Evolutionary conservation across 495 filamentous ascomycete species (phyloP), one percentile per base, ranked within the genome.

Genomic region (Chaetomium fimeti): DNA sequence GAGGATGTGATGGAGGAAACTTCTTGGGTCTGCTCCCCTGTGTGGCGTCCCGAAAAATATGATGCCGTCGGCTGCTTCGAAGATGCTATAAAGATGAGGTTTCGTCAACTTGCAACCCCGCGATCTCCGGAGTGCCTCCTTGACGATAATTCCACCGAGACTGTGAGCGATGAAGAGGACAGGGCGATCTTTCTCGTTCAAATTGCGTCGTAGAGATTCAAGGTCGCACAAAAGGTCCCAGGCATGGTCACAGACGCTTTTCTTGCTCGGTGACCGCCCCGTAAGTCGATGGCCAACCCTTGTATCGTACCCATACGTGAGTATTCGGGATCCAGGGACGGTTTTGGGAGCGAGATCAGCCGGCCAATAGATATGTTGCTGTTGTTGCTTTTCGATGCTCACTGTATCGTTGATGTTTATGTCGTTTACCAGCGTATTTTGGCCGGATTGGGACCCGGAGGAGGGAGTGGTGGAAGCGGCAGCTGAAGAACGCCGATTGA

Each of bases 151-250:
- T 0, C 77, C 76, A 18, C 76, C 77, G 2, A 78, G 52, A 57
- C 76, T 79, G 61, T 79, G 76, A 45, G 71, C 73, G 38, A 79
- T 53, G 64, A 78, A 79, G 11, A 79, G 47, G 22, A 74, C 55
- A 13, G 72, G 72, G 24, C 69, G 57, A 8, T 15, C 15, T 36
- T n/a, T 57, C 32, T 68, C 51, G 29, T 42, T 52, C 20, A 20
- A 27, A 22, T 43, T 22, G 8, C 40, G 61, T 9, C 66, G 53
- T 22, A 25, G 22, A 54, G 36, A 12, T n/a, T 66, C 64, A n/a
- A 66, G 25, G 9, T 4, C 36, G 20, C n/a, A 36, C 12, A 66
- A 38, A 9, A 66, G 18, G 28, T 62, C 52, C 40, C 32, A 15
- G 11, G 58, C 58, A 48, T 66, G 52, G 20, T 62, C 58, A 27